Evolutionary conservation across 768 basidiomycete genomes (phyloP).

Genomic region (Lactarius deliciosus): DNA sequence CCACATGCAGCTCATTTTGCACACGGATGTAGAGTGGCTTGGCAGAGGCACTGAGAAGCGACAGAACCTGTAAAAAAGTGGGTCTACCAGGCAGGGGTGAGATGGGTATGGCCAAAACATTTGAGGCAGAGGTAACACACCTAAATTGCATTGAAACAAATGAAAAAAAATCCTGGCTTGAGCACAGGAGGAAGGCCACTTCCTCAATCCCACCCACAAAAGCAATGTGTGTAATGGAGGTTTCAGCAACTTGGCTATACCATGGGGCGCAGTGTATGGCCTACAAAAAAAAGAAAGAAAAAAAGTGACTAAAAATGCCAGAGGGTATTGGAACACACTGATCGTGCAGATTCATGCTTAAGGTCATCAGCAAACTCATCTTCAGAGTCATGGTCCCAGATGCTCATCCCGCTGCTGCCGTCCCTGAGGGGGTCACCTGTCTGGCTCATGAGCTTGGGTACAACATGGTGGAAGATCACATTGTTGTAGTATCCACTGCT

Average conservation of each 20-base stretch:
- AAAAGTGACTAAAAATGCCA: not conserved
- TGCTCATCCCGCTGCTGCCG: slow-evolving; percentile 49
- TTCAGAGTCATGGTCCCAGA: slow-evolving; percentile 89
- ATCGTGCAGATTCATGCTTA: slow-evolving; percentile 60
- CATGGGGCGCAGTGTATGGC: slow-evolving; percentile 71
- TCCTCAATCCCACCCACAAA: too few relatives aligned
- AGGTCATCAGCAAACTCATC: slow-evolving; percentile 93
- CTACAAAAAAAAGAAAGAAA: slow-evolving; percentile 39
- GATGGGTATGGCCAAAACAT: not conserved
- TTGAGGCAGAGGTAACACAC: slow-evolving; percentile 35
- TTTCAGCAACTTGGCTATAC: too few relatives aligned
- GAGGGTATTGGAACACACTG: slow-evolving; percentile 46
- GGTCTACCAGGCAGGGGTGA: slow-evolving; percentile 38
- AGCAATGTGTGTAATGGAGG: too few relatives aligned
- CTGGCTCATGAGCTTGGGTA: slow-evolving; percentile 98
- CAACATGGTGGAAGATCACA: slow-evolving; percentile 94
- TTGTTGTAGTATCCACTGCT: slow-evolving; percentile 85
- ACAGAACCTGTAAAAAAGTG: slow-evolving; percentile 42
- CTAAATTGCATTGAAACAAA: slow-evolving; percentile 53
- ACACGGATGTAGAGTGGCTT: slow-evolving; percentile 58
- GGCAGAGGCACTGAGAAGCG: slow-evolving; percentile 44
- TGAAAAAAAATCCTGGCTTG: slow-evolving; percentile 50
- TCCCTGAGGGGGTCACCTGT: slow-evolving; percentile 91
- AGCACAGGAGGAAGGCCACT: slow-evolving; percentile 27
- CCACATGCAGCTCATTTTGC: slow-evolving; percentile 69